phyloP scores from a whole-genome alignment of 768 basidiomycete genomes.

The Cubamyces lactineus region DNA sequence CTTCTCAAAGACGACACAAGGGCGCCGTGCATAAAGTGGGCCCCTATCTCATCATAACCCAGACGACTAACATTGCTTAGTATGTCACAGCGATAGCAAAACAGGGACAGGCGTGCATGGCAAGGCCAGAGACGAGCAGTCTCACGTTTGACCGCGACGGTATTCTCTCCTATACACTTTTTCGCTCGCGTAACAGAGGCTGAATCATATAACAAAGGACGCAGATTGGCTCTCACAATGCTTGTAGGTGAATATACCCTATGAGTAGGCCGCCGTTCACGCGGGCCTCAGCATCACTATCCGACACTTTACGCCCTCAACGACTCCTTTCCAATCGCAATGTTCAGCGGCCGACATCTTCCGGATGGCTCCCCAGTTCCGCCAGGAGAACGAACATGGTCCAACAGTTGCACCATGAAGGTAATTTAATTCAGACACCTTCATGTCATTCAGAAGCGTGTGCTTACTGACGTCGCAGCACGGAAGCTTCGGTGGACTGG shows the following conservation, averaged over 20 bases:
- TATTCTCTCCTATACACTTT: conserved; percentile 31
- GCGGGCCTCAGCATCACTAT: conserved; percentile 54
- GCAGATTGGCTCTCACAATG: conserved; percentile 65
- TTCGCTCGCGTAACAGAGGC: neutral
- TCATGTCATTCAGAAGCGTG: neutral
- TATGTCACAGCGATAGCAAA: conserved; percentile 52
- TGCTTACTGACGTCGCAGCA: conserved; percentile 47
- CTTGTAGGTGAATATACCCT: conserved; percentile 49
- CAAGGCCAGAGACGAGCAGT: conserved; percentile 70
- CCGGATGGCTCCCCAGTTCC: conserved; percentile 58
- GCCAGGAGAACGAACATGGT: conserved; percentile 55
- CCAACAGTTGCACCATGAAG: conserved; percentile 81
- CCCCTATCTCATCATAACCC: conserved; percentile 1
- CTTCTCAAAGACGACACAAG: conserved; percentile 43
- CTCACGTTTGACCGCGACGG: conserved; percentile 71
- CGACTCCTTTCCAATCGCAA: conserved; percentile 71
- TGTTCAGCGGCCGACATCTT: conserved; percentile 59
- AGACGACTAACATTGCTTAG: conserved; percentile 32
- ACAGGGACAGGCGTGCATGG: conserved; percentile 40
- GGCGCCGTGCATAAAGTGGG: conserved; percentile 61
- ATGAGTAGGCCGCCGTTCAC: conserved; percentile 1
- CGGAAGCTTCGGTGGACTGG: conserved; percentile 72
- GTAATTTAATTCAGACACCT: conserved; percentile 37
- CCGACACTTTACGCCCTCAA: conserved; percentile 72
- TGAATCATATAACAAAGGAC: conserved; percentile 44